Base-by-base conservation (phyloP, 2,329 filamentous ascomycete genomes). In the Phialophora expanda region DNA sequence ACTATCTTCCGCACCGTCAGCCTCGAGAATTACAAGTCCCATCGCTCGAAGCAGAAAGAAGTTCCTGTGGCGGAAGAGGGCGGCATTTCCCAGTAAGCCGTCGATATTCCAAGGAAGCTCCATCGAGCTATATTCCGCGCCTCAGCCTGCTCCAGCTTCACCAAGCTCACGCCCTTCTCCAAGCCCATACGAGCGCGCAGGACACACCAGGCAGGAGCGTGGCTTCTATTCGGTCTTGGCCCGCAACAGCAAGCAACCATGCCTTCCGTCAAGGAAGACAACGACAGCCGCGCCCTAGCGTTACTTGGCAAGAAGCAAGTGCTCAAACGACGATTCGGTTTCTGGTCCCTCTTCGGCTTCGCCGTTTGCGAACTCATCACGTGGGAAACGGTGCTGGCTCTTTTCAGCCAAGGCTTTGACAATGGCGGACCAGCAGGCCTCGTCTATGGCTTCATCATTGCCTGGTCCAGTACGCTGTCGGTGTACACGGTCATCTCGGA, bases 381-480 rank as follows among this genome's bases (percentile, higher is more conserved):
- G 28, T 81, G 79, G 79, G 80, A 82, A 63, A 81, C 80, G 0
- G 78, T 81, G 9, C 75, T 81, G 4, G 78, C 79, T 3, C 71
- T 81, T 12, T 81, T 82, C 70, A 75, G 71, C 61, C 75, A 82
- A 66, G 76, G 78, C 1, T 76, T 80, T 53, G 72, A 78, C 26
- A 82, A 82, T 71, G 80, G 81, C 17, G 81, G 81, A 4, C 80
- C 83, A 12, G 78, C 81, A 1, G 83, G 83, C 4, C 74, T 83
- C 6, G 73, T 85, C 9, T 85, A 83, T 68, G 82, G 82, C 56
- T 86, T 81, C 74, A 77, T 85, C 34, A 80, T 85, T 55, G 80
- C 83, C 20, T 85, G 82, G 81, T 71, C 76, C 20, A 81, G 80
- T 0, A 85, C 81, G 0, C 70, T 86, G 61, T 81, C 77, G 0